Conservation (phyloP, 1,139 yeast genomes). For the Yamadazyma friedrichii region DNA sequence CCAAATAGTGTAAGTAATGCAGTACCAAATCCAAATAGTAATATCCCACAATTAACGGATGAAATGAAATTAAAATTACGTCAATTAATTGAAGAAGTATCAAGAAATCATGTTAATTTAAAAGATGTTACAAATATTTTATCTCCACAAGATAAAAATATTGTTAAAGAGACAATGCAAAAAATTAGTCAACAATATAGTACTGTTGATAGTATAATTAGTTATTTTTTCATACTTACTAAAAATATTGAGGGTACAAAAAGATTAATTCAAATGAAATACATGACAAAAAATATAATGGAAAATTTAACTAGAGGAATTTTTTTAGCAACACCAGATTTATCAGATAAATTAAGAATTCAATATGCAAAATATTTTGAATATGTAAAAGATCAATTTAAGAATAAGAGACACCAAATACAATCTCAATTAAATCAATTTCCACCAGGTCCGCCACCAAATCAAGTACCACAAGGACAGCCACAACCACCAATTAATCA, state of each 20-base stretch:
- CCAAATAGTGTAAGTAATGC: constrained; percentile 9
- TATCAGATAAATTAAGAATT: constrained; percentile 64
- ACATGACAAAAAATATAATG: constrained; percentile 73
- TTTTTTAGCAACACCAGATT: constrained; percentile 65
- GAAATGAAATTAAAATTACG: constrained; percentile 52
- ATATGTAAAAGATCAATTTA: constrained; percentile 57
- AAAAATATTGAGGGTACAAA: constrained; percentile 74
- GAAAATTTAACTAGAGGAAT: constrained; percentile 64
- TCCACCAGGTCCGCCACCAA: constrained; percentile 12
- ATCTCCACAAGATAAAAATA: constrained; percentile 61
- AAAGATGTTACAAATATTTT: constrained; percentile 63
- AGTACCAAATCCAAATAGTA: neutral
- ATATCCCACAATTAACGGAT: constrained; percentile 39
- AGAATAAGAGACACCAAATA: constrained; percentile 34
- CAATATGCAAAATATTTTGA: constrained; percentile 76
- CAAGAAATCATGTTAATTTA: constrained; percentile 62
- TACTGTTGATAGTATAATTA: constrained; percentile 72
- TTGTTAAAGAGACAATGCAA: constrained; percentile 58
- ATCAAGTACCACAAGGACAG: constrained; percentile 13
- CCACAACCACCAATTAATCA: constrained; percentile 7
- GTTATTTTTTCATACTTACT: constrained; percentile 73
- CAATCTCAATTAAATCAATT: constrained; percentile 8
- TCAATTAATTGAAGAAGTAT: constrained; percentile 66
- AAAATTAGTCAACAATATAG: constrained; percentile 62
- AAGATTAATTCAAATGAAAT: constrained; percentile 72